phyloP scores from a whole-genome alignment of 2,329 filamentous ascomycete genomes.

The Aspergillus ibericus region DNA sequence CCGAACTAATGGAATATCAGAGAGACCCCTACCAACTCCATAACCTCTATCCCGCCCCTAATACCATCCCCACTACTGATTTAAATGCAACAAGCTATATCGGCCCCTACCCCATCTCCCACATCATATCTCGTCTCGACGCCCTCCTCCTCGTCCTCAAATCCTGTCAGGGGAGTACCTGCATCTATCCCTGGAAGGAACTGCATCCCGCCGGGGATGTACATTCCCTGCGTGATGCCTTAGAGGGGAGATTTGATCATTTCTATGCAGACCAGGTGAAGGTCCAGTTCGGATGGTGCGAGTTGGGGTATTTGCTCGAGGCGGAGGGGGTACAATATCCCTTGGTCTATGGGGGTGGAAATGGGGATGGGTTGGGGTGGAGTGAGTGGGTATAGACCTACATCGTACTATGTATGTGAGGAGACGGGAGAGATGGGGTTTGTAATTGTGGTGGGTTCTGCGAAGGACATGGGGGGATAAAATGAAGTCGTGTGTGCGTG shows the following conservation, averaged over 20 bases:
- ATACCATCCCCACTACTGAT: neutral
- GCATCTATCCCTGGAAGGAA: slow-evolving; percentile 36
- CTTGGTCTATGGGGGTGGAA: neutral
- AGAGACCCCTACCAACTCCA: slow-evolving; percentile 8
- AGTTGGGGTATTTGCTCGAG: neutral
- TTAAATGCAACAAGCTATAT: neutral
- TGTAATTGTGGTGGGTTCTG: too few relatives aligned
- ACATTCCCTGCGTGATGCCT: neutral
- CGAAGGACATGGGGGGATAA: too few relatives aligned
- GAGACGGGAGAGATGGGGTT: too few relatives aligned
- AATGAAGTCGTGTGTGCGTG: too few relatives aligned
- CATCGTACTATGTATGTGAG: too few relatives aligned
- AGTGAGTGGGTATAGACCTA: neutral
- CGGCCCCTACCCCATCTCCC: neutral
- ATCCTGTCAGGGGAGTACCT: slow-evolving; percentile 36
- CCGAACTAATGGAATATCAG: too few relatives aligned
- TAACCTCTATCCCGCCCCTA: neutral
- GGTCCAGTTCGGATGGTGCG: neutral
- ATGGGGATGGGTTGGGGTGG: neutral
- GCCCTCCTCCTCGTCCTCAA: slow-evolving; percentile 41
- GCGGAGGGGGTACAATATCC: neutral
- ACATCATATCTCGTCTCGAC: slow-evolving; percentile 32
- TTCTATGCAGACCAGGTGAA: slow-evolving; percentile 1
- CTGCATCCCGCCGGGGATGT: slow-evolving; percentile 28
- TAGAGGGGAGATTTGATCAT: neutral